phyloP scores from a whole-genome alignment of 2,329 filamentous ascomycete species.

The Verticillium nonalfalfae region DNA sequence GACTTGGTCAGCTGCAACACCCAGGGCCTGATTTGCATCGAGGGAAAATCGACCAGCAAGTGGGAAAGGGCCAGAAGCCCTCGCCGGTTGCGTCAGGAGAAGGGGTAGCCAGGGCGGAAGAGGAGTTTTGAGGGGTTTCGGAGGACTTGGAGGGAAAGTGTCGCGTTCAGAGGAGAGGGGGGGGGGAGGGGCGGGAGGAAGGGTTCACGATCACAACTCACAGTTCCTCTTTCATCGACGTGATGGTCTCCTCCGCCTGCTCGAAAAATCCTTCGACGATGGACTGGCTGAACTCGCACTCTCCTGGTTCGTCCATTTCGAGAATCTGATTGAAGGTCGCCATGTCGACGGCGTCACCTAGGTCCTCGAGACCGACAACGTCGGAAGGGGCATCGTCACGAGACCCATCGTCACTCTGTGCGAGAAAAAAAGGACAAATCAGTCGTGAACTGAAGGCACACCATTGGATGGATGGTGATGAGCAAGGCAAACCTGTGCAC shows the following conservation, averaged over 20 bases:
- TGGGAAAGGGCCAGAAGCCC: conserved; percentile 3
- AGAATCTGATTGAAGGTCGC: conserved; percentile 89
- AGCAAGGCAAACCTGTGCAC: conserved; percentile 9
- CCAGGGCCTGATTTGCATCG: neutral
- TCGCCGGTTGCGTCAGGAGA: neutral
- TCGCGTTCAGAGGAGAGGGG: neutral
- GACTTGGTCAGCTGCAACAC: conserved; percentile 5
- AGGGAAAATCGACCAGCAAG: neutral
- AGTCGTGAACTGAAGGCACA: conserved; percentile 1
- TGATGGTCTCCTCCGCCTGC: conserved; percentile 82
- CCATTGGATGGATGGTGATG: neutral
- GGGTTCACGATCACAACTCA: conserved; percentile 42
- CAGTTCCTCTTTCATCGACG: conserved; percentile 76
- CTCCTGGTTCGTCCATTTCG: conserved; percentile 92
- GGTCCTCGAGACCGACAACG: conserved; percentile 29
- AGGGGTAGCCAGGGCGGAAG: neutral
- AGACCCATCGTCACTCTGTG: conserved; percentile 11
- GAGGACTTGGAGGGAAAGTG: neutral
- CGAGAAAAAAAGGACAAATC: conserved; percentile 2
- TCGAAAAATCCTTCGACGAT: conserved; percentile 92
- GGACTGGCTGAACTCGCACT: conserved; percentile 79
- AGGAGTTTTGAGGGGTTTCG: neutral
- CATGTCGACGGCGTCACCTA: conserved; percentile 72
- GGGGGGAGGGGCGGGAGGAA: conserved; percentile 1
- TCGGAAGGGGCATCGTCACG: conserved; percentile 15